These are phyloP conservation scores for Suhomyces choctaworum DNA, from an alignment of 1,139 yeast species.

Conservation along the genomic window DNA sequence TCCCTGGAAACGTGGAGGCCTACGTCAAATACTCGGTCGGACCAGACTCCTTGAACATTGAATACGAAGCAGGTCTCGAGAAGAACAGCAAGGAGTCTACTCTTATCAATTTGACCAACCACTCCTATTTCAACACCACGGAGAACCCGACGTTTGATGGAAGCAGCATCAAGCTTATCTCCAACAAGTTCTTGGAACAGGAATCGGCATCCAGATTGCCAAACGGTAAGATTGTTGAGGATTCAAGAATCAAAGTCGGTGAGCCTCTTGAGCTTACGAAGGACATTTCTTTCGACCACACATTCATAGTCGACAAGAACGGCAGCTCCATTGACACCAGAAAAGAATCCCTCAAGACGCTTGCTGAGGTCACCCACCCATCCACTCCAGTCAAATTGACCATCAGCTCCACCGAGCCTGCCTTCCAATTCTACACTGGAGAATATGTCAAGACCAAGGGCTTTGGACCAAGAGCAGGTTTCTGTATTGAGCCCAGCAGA, in stretches of 20 bases:
- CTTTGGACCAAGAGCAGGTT: conserved; percentile 52
- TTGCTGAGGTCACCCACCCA: conserved; percentile 52
- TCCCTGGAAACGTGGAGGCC: conserved; percentile 54
- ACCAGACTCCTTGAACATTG: conserved; percentile 37
- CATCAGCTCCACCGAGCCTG: conserved; percentile 62
- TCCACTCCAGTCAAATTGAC: conserved; percentile 42
- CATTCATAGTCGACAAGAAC: conserved; percentile 47
- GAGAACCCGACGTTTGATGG: conserved; percentile 33
- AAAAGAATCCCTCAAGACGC: conserved; percentile 29
- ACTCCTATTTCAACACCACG: conserved; percentile 54
- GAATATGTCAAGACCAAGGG: conserved; percentile 44
- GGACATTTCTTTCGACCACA: conserved; percentile 48
- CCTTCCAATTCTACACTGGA: conserved; percentile 69
- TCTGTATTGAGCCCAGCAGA: conserved; percentile 66
- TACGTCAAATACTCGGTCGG: conserved; percentile 44
- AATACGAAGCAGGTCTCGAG: conserved; percentile 38
- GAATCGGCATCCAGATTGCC: conserved; percentile 41
- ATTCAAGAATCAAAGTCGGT: conserved; percentile 23
- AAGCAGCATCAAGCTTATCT: conserved; percentile 29
- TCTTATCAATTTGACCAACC: conserved; percentile 62
- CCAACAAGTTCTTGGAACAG: conserved; percentile 39
- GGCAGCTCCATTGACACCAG: conserved; percentile 47
- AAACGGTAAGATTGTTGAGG: conserved; percentile 44
- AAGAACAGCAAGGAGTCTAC: conserved; percentile 38
- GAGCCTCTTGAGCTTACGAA: conserved; percentile 25